Evolutionary conservation across 352 stramenopile species (phyloP), one percentile per base, ranked within the genome.

Genomic region (Phytophthora uliginosa): DNA sequence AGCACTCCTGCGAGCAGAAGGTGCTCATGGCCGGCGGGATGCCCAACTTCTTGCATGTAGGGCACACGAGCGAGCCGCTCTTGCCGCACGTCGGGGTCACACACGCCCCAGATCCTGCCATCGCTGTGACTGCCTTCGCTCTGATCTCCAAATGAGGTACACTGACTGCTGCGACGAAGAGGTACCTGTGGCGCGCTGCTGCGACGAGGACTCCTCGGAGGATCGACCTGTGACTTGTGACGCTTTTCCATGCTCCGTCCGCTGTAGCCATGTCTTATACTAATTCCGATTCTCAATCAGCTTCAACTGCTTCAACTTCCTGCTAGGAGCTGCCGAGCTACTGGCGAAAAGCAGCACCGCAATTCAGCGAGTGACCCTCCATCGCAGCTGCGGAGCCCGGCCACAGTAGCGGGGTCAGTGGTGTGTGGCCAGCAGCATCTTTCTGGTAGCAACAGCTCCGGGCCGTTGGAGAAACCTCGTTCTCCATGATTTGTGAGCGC

Each of bases 1-100:
- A 99, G 78, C 98, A 99, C 15, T 94, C 79, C 85, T 99, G 96
- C 54, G 83, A 90, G 85, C 95, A 99, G 82, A 98, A 99, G 28
- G 81, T 91, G 81, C 86, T 95, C 81, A 94, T 93, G 64, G 86
- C 82, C 22, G 85, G 65, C 26, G 92, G 93, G 40, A 98, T 88
- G 45, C 88, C 90, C 28, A 98, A 76, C 79, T 97, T 97, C 76
- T 95, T 95, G 84, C 94, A 98, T 13, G 89, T 98, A 22, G 95
- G 95, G 66, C 95, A 98, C 59, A 89, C 78, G 75, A 98, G 93
- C 66, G 86, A 82, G 51, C 91, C 92, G 59, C 77, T 80, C 80
- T 98, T 97, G 59, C 67, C 67, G 78, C 84, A 97, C 42, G 70
- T 92, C 52, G 81, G 84, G 47, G 88, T 95, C 73, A 93, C 86